Conservation (phyloP, 2,329 filamentous ascomycete species). For the Ilyonectria mors-panacis region DNA sequence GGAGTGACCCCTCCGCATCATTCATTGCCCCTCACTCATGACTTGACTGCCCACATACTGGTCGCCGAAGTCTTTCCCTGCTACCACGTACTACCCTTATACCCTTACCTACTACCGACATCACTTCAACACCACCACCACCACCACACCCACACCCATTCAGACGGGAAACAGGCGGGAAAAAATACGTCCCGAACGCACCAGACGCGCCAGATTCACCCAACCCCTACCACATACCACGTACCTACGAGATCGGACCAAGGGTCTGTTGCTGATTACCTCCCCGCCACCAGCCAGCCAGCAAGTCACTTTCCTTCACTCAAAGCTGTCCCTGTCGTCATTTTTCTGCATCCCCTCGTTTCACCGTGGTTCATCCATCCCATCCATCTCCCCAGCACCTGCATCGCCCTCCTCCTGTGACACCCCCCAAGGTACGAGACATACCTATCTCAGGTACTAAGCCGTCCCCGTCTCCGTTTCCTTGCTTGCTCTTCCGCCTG, state of each 20-base stretch:
- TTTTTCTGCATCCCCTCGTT: conserved; percentile 20
- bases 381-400: conserved; percentile 18
- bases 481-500: conserved; percentile 19
- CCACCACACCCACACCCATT: conserved; percentile 7
- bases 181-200: conserved; percentile 13
- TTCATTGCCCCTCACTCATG: conserved; percentile 46
- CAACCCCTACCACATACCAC: not conserved
- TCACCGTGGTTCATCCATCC: conserved; percentile 1
- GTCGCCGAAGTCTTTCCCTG: conserved; percentile 36
- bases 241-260: not conserved
- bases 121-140: conserved; percentile 12
- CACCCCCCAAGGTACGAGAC: conserved; percentile 18
- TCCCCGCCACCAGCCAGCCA: not conserved
- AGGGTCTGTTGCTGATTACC: conserved; percentile 12
- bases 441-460: conserved; percentile 27
- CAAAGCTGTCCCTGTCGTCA: conserved; percentile 22
- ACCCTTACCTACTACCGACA: conserved; percentile 23
- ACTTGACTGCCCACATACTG: conserved; percentile 46
- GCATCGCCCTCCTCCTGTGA: conserved; percentile 9
- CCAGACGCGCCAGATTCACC: not conserved
- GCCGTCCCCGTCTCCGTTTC: conserved; percentile 32
- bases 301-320: conserved; percentile 20
- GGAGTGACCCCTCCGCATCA: conserved; percentile 38
- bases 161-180: conserved; percentile 12
- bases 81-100: conserved; percentile 37